Conservation (phyloP, 2,329 filamentous ascomycete genomes). For the Dactylonectria estremocensis region DNA sequence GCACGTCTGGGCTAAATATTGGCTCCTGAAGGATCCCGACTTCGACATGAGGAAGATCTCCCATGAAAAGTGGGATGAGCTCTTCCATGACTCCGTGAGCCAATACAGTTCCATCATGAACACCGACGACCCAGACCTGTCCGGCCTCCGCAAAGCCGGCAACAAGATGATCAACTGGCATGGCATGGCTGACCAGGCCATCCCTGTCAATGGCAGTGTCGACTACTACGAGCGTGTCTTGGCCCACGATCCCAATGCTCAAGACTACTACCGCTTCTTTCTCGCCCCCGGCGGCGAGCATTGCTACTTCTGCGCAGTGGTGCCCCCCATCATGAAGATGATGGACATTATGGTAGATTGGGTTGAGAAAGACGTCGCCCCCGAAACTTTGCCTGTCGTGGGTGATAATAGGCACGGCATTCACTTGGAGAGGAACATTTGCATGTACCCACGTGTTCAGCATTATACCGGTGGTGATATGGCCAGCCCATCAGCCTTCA, state of each 20-base stretch:
- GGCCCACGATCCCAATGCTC: neutral
- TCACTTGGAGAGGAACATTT: neutral
- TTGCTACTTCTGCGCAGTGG: conserved; percentile 3
- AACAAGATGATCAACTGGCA: conserved; percentile 60
- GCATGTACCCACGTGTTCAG: conserved; percentile 10
- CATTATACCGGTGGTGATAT: conserved; percentile 1
- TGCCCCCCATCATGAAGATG: conserved; percentile 1
- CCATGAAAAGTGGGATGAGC: neutral
- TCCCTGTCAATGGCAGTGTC: conserved; percentile 8
- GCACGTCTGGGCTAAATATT: neutral
- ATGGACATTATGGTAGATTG: conserved; percentile 10
- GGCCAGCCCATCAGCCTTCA: neutral
- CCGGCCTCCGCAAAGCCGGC: conserved; percentile 50
- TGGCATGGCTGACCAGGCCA: conserved; percentile 41
- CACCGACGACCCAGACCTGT: conserved; percentile 49
- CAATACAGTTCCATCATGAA: conserved; percentile 28
- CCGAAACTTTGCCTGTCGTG: conserved; percentile 1
- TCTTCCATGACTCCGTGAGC: neutral
- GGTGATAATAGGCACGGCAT: neutral
- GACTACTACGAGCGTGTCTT: conserved; percentile 19
- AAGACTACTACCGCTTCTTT: conserved; percentile 25
- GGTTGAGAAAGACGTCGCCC: conserved; percentile 22
- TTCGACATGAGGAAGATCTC: conserved; percentile 2
- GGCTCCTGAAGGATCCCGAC: neutral
- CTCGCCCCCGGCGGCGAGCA: conserved; percentile 17